phyloP scores from a whole-genome alignment of 148 eudicot genomes.

The Limonium bicolor region DNA sequence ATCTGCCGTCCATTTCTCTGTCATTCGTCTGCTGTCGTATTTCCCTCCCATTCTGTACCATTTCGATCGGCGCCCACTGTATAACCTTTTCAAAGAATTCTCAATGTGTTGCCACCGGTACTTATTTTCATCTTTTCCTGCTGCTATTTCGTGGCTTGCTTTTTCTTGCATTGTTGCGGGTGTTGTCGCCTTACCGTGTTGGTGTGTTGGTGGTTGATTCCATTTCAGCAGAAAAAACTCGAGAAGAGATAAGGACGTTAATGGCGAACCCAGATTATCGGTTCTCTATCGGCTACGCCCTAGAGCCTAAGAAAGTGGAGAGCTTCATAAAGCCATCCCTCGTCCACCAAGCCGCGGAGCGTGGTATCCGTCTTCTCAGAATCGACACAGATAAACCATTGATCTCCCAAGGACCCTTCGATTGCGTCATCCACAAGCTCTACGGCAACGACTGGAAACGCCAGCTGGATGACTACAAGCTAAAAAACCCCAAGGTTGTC shows the following conservation, averaged over 20 bases:
- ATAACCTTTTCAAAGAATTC: too few relatives aligned
- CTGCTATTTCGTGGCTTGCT: too few relatives aligned
- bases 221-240: too few relatives aligned
- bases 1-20: too few relatives aligned
- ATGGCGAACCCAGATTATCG: slow-evolving; percentile 30
- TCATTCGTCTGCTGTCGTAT: too few relatives aligned
- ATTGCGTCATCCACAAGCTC: slow-evolving; percentile 48
- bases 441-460: slow-evolving; percentile 49
- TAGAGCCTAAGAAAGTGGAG: slow-evolving; percentile 42
- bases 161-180: too few relatives aligned
- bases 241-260: slow-evolving; percentile 1
- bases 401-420: slow-evolving; percentile 56
- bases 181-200: too few relatives aligned
- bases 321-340: slow-evolving; percentile 44
- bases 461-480: slow-evolving; percentile 23
- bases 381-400: slow-evolving; percentile 35
- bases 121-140: too few relatives aligned
- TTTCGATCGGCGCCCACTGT: too few relatives aligned
- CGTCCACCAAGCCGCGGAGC: slow-evolving; percentile 23
- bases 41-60: too few relatives aligned
- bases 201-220: too few relatives aligned
- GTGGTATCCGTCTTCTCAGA: slow-evolving; percentile 31
- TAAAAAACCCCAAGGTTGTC: slow-evolving; percentile 21
- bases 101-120: too few relatives aligned
- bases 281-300: slow-evolving; percentile 48